Evolutionary conservation across 1,284 basidiomycete genomes (phyloP).

Genomic region (Marasmius fiardii): DNA sequence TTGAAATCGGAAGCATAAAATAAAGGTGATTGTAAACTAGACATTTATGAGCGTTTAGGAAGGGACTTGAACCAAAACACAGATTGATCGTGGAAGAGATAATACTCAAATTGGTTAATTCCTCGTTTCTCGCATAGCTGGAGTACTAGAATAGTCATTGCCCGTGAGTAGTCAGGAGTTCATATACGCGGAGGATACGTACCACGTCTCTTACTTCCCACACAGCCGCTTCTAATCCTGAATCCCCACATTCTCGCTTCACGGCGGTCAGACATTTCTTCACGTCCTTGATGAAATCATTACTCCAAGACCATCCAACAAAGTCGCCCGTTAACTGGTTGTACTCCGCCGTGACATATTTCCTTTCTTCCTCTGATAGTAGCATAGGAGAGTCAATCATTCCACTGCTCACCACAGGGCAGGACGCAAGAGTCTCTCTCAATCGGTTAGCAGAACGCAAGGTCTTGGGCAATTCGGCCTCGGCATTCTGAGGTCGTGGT

Average conservation of each 20-base stretch:
- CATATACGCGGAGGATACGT: not conserved
- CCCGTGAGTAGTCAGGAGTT: not conserved
- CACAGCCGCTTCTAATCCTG: not conserved
- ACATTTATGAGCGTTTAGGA: not conserved
- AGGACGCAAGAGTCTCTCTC: not conserved
- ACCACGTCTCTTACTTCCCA: slow-evolving; percentile 1
- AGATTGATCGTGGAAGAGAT: not conserved
- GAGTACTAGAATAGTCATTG: not conserved
- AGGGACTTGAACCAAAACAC: slow-evolving; percentile 1
- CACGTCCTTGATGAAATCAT: not conserved
- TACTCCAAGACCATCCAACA: not conserved
- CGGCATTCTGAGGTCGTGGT: not conserved
- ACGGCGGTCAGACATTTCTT: not conserved
- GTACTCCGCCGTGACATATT: not conserved
- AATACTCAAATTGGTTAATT: not conserved
- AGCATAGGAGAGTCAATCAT: not conserved
- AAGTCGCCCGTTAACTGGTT: not conserved
- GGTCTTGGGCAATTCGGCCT: not conserved
- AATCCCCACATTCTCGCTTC: not conserved
- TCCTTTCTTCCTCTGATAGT: not conserved
- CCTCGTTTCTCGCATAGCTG: not conserved
- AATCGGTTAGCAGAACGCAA: not conserved
- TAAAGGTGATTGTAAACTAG: no score
- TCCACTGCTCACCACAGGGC: not conserved
- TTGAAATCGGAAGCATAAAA: no score